Percentiles rank a stretch among this genome's conserved stretches.
These are phyloP conservation scores for Spathaspora girioi DNA, from an alignment of 805 yeast species.

Conservation along the genomic window DNA sequence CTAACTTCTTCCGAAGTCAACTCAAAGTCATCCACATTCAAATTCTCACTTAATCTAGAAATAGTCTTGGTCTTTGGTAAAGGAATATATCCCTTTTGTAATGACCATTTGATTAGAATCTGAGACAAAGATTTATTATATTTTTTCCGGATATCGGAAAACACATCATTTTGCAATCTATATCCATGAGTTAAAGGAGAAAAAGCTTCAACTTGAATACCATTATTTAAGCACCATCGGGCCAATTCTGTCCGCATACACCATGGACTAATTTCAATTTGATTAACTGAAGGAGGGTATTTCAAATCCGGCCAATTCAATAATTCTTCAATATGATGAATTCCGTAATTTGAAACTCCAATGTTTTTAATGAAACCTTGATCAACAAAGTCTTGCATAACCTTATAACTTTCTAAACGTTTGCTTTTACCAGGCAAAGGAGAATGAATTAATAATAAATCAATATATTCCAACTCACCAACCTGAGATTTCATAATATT, in stretches of 20 bases:
- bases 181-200: constrained; percentile 38
- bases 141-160: constrained; percentile 24
- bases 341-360: constrained; percentile 66
- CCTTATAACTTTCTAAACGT: constrained; percentile 50
- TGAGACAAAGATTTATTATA: constrained; percentile 43
- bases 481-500: constrained; percentile 44
- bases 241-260: constrained; percentile 38
- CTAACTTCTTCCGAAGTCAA: constrained; percentile 22
- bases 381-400: constrained; percentile 53
- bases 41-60: constrained; percentile 19
- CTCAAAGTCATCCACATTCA: constrained; percentile 22
- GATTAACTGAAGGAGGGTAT: constrained; percentile 45
- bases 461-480: constrained; percentile 60
- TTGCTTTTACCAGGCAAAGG: constrained; percentile 42
- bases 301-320: constrained; percentile 42
- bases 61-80: constrained; percentile 28
- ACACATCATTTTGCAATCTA: constrained; percentile 20
- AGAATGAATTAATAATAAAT: constrained; percentile 62
- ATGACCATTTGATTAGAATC: constrained; percentile 45
- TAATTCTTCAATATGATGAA: constrained; percentile 53
- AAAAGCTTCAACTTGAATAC: constrained; percentile 33
- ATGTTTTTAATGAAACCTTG: constrained; percentile 48
- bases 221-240: constrained; percentile 22
- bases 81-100: constrained; percentile 45
- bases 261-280: constrained; percentile 51